A percentile compares a stretch with the other conserved stretches of the same genome.
Evolutionary conservation across 148 eudicot genomes (phyloP).

Genomic region (Bassia scoparia): DNA sequence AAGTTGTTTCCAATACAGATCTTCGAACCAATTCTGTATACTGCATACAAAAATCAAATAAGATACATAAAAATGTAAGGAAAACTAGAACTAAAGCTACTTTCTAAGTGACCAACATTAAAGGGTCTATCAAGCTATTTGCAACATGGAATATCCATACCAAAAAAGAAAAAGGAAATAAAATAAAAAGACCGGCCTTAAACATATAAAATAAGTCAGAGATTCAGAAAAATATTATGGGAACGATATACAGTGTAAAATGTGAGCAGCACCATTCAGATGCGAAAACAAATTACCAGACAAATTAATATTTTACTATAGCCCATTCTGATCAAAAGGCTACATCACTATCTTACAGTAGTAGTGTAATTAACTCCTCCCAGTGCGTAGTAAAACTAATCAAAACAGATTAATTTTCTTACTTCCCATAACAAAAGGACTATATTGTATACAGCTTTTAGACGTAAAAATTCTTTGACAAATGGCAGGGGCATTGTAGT

Average conservation of each 20-base stretch:
- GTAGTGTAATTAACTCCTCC: too few relatives aligned
- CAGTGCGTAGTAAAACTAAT: too few relatives aligned
- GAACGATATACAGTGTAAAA: background rate
- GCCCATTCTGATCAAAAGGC: background rate
- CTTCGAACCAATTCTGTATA: constrained; percentile 91
- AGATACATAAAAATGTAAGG: background rate
- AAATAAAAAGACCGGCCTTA: background rate
- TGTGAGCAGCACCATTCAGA: background rate
- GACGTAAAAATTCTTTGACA: background rate
- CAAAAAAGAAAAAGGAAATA: too few relatives aligned
- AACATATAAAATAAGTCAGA: background rate
- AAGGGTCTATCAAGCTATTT: background rate
- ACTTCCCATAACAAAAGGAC: too few relatives aligned
- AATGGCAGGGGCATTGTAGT: background rate
- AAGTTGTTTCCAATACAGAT: constrained; percentile 94
- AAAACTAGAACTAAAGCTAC: background rate
- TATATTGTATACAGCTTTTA: too few relatives aligned
- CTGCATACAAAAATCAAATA: constrained; percentile 32
- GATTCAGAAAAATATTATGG: background rate
- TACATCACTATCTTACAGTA: too few relatives aligned
- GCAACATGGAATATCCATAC: background rate
- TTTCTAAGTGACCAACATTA: background rate
- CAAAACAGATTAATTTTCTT: too few relatives aligned
- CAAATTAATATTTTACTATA: too few relatives aligned
- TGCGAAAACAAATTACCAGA: background rate